Evolutionary conservation across 1,139 yeast species (phyloP), one percentile per base, ranked within the genome.

Genomic region (Candida buenavistaensis): DNA sequence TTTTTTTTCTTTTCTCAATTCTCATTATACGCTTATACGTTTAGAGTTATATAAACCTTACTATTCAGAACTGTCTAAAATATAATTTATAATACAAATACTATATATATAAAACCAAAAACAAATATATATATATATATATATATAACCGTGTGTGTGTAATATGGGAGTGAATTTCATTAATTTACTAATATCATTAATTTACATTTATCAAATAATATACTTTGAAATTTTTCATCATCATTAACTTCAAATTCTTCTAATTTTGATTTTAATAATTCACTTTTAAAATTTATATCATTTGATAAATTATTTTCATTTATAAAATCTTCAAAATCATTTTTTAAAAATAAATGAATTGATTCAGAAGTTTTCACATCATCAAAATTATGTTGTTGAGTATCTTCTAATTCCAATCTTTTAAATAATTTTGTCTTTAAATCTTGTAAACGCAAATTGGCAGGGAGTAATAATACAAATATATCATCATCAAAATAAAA

Each of bases 401-500:
- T 26, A 32, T 43, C 43, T 20, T 42, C 42, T 23, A 52, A 39
- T 40, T 63, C 72, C 34, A 90, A 72, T 38, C 97, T 71, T 38
- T 85, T 82, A 35, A 74, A 68, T 35, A 90, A 75, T 51, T 82
- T 78, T 21, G 69, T 64, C 50, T 78, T 77, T 41, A 92, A 64
- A 36, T 82, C 89, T 23, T 59, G 65, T 38, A 84, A 68, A 4
- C 80, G 64, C 32, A 82, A 76, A 44, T 72, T 74, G 5, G 75
- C 61, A 9, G 90, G 85, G 31, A 92, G 76, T 39, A 87, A 69
- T 38, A 92, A 71, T 6, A 96, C 97, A 67, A 92, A 88, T 17
- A 90, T 83, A 56, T 90, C 97, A 50, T 89, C 96, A 40, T 82
- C 82, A 52, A 80, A 86, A 57, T 85, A 90, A 47, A 92, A 89